Conservation (phyloP, 331 rosid species). For the Cydonia oblonga region DNA sequence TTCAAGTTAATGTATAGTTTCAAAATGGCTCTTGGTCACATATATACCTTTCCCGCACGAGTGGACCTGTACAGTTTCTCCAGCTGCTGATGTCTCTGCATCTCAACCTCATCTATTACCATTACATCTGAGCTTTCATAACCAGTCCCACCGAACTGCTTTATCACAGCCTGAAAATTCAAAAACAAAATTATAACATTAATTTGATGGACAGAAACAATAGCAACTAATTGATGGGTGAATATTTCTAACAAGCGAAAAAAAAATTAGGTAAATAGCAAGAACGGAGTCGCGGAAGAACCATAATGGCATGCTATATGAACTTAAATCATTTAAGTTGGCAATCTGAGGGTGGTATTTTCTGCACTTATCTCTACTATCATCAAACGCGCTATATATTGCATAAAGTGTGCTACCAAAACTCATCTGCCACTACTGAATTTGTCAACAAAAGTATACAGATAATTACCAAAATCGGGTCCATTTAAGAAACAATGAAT, state of each 20-base stretch:
- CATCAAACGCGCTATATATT: neutral
- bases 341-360: neutral
- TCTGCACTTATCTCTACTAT: neutral
- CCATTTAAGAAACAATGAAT: neutral
- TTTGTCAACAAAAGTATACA: neutral
- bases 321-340: neutral
- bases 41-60: constrained; percentile 73
- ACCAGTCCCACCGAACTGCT: constrained; percentile 77
- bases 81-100: constrained; percentile 96
- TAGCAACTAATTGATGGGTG: neutral
- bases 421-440: neutral
- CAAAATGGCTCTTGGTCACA: neutral
- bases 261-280: neutral
- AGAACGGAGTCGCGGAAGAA: neutral
- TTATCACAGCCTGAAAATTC: constrained; percentile 65
- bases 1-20: neutral
- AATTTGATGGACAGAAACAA: neutral
- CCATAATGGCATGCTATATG: neutral
- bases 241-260: neutral
- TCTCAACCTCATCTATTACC: constrained; percentile 86
- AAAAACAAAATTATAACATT: neutral
- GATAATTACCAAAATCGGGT: neutral
- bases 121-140: constrained; percentile 84
- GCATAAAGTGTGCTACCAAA: neutral
- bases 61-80: constrained; percentile 75